Base-by-base conservation (phyloP, 805 yeast genomes). In the Wickerhamiella sergipiensis region DNA sequence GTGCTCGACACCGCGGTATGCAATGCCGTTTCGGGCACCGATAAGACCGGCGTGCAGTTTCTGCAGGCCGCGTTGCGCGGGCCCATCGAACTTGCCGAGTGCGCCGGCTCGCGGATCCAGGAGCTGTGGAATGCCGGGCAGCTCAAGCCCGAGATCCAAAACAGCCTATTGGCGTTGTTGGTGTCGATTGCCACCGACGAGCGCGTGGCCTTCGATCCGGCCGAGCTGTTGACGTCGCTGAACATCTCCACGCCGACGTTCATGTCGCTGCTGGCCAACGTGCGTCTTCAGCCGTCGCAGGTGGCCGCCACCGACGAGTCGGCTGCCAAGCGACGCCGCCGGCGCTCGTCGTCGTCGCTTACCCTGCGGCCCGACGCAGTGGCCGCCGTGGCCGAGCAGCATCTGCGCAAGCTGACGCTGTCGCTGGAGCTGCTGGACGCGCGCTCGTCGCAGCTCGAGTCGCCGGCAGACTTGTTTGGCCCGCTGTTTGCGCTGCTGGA, bases 391-490 rank as follows among this genome's bases (percentile, higher is more conserved):
- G 97, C 97, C 0, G 81, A 87, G 49, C 66, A 71, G 15, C 95
- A 89, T 62, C 70, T 89, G 64, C 80, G 78, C 58, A 86, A 82
- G 59, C 73, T 89, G 36, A 85, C 97, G 1, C 68, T 83, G 23
- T 71, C 88, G 21, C 71, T 92, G 56, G 97, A 92, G 63, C 75
- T 89, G 2, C 68, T 89, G 47, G 95, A 89, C 58, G 71, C 70
- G 10, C 61, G 53, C 10, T 54, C 60, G 17, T 58, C 60, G 23
- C 50, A 33, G 13, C 42, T 53, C n/a, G 45, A 29, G 6, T 47
- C 55, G 17, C 53, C 57, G 1, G 64, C 59, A 6, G 56, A 53
- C 22, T 56, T 61, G 7, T 59, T 71, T 18, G 56, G 62, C 5
- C 61, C 60, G 31, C 55, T 71, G 31, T 71, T 71, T 48, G 59